Base-by-base conservation (phyloP, 345 rosid genomes). In the Lagerstroemia speciosa region DNA sequence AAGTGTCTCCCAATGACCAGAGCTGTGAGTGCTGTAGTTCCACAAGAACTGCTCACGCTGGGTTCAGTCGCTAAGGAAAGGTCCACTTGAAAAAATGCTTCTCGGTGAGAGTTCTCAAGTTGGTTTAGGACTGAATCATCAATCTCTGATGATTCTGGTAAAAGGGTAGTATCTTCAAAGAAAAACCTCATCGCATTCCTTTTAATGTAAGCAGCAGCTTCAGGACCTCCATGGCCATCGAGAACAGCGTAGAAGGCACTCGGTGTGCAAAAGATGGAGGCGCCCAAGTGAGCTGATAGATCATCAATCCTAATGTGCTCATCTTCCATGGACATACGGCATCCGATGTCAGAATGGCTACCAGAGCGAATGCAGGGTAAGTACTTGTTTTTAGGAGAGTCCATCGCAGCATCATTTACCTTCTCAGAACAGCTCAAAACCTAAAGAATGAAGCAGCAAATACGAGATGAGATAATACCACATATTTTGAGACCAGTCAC, bases 151-250 rank as follows among this genome's bases (percentile, higher is more conserved):
- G 82, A 74, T 67, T 76, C 81, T 11, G 88, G 94, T 57, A 91
- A 67, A 41, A 77, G 78, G 27, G 77, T 81, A 70, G 77, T 81
- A 70, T 87, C 90, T 73, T 86, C 86, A 58, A 90, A 86, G 76
- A 93, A 90, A 34, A 87, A 71, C 70, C 80, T 88, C 80, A 83
- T 77, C 2, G 91, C 90, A 72, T 93, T 87, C 76, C 81, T 83
- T 78, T 86, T 88, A 74, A 93, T 53, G 50, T 84, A 88, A 65
- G 91, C 75, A 66, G 98, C 93, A 30, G 98, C 98, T 61, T 89
- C 92, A 64, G 90, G 79, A 57, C 97, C 96, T 65, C 96, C 92
- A 75, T 93, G 97, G 37, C 98, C 96, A 75, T 93, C 98, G 74
- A 93, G 91, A 41, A 93, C 96, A 34, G 88, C 97, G 76, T 87